A percentile compares a stretch with the other conserved stretches of the same genome.
Conservation (phyloP, 805 yeast genomes). For the Barnettozyma pratensis region DNA sequence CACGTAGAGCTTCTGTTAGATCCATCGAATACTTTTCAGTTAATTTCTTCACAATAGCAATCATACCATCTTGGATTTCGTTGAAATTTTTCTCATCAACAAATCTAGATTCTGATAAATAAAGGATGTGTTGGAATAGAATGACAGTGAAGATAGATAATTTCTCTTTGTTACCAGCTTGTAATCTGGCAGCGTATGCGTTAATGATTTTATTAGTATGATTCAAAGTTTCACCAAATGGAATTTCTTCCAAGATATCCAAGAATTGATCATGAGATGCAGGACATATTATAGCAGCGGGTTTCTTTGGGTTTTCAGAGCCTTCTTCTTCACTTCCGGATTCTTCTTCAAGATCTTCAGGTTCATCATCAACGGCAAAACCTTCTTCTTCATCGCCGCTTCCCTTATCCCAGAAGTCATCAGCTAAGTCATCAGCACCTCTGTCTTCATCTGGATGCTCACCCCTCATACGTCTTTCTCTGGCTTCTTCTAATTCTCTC, state of each 20-base stretch:
- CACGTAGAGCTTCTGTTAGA: constrained; percentile 59
- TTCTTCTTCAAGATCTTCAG: constrained; percentile 30
- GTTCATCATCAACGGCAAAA: constrained; percentile 38
- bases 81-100: constrained; percentile 32
- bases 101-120: constrained; percentile 36
- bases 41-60: constrained; percentile 46
- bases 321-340: constrained; percentile 20
- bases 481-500: constrained; percentile 60
- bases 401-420: constrained; percentile 63
- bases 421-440: constrained; percentile 65
- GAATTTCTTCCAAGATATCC: constrained; percentile 28
- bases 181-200: constrained; percentile 68
- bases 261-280: constrained; percentile 38
- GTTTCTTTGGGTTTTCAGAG: constrained; percentile 20
- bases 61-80: constrained; percentile 37
- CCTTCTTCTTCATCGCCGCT: constrained; percentile 39
- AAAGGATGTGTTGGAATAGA: constrained; percentile 56
- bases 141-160: constrained; percentile 59
- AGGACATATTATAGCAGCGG: constrained; percentile 39
- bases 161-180: constrained; percentile 75
- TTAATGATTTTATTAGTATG: constrained; percentile 52
- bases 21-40: constrained; percentile 62
- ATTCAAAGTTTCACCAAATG: constrained; percentile 38
- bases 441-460: constrained; percentile 39
- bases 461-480: constrained; percentile 74